phyloP scores from a whole-genome alignment of 31 red algal species.

The Pterothamnion heteromorphum region DNA sequence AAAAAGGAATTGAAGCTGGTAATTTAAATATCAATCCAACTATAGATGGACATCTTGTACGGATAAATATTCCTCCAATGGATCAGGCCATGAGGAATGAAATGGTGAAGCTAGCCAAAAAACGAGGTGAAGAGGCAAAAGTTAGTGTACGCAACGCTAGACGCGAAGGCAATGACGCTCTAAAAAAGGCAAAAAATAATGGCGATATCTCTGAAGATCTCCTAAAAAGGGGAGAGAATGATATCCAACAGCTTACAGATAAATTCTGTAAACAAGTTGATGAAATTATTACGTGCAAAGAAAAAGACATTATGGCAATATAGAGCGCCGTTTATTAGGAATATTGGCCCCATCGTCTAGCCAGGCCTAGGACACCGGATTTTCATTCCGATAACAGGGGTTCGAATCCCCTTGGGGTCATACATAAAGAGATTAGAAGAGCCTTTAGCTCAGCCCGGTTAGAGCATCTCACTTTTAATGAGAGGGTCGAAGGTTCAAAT shows the following conservation, averaged over 20 bases:
- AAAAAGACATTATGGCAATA: not conserved
- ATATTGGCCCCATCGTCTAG: no score
- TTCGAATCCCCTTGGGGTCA: no score
- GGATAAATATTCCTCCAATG: slow-evolving; percentile 7
- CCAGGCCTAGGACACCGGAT: no score
- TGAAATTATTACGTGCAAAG: not conserved
- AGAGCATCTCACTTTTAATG: no score
- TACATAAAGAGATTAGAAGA: no score
- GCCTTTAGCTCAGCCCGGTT: no score
- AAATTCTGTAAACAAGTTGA: slow-evolving; percentile 1
- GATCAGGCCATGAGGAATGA: slow-evolving; percentile 22
- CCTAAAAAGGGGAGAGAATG: not conserved
- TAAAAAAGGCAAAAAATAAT: slow-evolving; percentile 6
- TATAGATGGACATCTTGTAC: slow-evolving; percentile 2
- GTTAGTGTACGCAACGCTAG: not conserved
- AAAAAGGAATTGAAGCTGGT: not conserved
- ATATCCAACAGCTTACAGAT: not conserved
- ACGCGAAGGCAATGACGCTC: not conserved
- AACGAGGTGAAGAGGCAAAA: slow-evolving; percentile 13
- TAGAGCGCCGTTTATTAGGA: not conserved
- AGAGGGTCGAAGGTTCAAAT: no score
- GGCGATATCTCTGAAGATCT: not conserved
- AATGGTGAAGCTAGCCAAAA: slow-evolving; percentile 25
- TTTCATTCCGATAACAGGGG: no score
- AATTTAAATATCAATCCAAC: slow-evolving; percentile 14